Evolutionary conservation across 306 rosid species (phyloP).

Genomic region (Senna tora): DNA sequence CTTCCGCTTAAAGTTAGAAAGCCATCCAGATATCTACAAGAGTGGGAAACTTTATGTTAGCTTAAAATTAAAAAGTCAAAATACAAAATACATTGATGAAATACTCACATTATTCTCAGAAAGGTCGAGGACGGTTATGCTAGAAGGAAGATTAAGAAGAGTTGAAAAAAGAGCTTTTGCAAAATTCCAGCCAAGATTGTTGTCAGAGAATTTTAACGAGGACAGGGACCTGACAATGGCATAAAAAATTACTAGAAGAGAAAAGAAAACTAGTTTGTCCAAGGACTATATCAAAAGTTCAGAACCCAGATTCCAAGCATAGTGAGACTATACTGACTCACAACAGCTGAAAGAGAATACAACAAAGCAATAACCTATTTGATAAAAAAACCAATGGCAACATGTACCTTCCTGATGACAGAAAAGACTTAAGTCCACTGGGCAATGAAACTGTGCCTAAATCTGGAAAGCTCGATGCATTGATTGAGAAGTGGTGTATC

Average conservation of each 20-base stretch:
- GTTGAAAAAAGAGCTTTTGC: constrained; percentile 60
- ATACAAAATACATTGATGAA: constrained; percentile 38
- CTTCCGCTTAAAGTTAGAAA: constrained; percentile 61
- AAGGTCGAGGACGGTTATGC: constrained; percentile 79
- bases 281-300: constrained; percentile 2
- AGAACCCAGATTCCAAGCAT: background rate
- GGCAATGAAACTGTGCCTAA: constrained; percentile 57
- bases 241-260: constrained; percentile 29
- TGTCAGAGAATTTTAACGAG: constrained; percentile 67
- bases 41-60: constrained; percentile 40
- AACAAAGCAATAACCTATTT: background rate
- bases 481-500: constrained; percentile 72
- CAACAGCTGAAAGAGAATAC: background rate
- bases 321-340: background rate
- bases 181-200: constrained; percentile 58
- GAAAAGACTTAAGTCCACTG: constrained; percentile 63
- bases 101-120: constrained; percentile 79
- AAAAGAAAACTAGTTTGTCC: constrained; percentile 12
- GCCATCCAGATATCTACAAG: constrained; percentile 87
- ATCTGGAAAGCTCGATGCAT: constrained; percentile 53
- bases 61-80: constrained; percentile 25
- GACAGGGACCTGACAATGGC: constrained; percentile 62
- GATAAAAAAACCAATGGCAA: background rate
- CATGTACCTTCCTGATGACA: constrained; percentile 80
- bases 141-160: constrained; percentile 70